Conservation (phyloP, 106 monocot species). For the Acorus gramineus region DNA sequence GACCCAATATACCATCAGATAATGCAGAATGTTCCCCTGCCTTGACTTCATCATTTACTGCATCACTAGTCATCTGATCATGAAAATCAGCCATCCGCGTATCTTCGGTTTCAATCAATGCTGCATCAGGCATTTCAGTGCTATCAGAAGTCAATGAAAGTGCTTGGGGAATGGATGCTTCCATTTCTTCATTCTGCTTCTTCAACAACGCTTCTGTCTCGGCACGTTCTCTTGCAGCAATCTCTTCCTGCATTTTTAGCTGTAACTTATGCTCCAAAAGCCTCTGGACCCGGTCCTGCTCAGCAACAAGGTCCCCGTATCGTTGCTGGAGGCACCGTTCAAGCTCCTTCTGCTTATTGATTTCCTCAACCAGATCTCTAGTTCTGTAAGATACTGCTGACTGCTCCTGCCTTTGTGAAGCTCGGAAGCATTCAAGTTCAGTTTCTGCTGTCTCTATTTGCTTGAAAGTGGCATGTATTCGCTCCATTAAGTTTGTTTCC, state of each 20-base stretch:
- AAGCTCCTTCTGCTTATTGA: constrained; percentile 63
- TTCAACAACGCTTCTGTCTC: too few relatives aligned
- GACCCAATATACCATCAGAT: too few relatives aligned
- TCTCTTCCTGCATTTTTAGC: constrained; percentile 47
- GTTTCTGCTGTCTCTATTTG: constrained; percentile 76
- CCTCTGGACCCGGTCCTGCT: constrained; percentile 36
- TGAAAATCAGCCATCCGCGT: too few relatives aligned
- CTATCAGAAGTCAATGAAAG: too few relatives aligned
- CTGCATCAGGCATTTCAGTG: too few relatives aligned
- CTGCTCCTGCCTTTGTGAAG: constrained; percentile 67
- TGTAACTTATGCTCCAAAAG: constrained; percentile 39
- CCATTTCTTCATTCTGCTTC: too few relatives aligned
- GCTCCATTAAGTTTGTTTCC: constrained; percentile 67
- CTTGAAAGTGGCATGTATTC: constrained; percentile 76
- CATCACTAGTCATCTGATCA: too few relatives aligned
- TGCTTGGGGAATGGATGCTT: too few relatives aligned
- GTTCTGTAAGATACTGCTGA: constrained; percentile 64
- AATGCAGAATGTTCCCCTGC: too few relatives aligned
- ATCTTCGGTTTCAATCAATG: too few relatives aligned
- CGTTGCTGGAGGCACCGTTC: constrained; percentile 52
- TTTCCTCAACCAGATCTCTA: constrained; percentile 52
- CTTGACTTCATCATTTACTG: too few relatives aligned
- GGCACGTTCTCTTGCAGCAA: constrained; percentile 34
- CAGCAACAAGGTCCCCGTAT: constrained; percentile 53
- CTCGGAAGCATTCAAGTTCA: constrained; percentile 78